Conservation (phyloP, 352 stramenopile genomes). For the Phytopythium boreale region DNA sequence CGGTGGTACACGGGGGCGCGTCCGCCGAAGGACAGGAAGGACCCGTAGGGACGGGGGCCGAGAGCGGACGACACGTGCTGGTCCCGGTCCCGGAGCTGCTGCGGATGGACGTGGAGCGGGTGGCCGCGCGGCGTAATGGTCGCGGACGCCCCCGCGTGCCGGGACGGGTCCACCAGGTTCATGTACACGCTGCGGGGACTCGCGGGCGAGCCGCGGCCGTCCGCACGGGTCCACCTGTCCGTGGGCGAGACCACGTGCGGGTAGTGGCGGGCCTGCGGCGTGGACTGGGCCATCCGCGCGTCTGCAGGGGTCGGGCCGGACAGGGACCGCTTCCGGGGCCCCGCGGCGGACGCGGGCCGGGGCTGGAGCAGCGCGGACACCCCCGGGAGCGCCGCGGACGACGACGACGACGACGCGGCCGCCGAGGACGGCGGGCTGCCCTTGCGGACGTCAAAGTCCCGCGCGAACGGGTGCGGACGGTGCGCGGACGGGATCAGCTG, state of each 20-base stretch:
- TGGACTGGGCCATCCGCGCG: too few relatives aligned
- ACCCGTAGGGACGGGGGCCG: neutral
- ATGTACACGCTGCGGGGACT: slow-evolving; percentile 6
- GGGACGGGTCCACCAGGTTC: neutral
- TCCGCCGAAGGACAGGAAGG: neutral
- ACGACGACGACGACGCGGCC: neutral
- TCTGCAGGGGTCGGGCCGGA: neutral
- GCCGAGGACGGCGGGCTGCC: neutral
- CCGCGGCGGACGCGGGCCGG: neutral
- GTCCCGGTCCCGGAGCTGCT: neutral
- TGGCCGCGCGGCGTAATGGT: slow-evolving; percentile 4
- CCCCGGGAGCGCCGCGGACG: neutral
- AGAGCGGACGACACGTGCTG: neutral
- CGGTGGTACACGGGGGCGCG: neutral
- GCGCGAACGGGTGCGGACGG: neutral
- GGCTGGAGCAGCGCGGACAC: slow-evolving; percentile 3
- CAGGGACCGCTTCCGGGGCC: neutral
- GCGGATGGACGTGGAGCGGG: neutral
- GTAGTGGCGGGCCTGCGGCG: too few relatives aligned
- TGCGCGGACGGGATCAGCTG: neutral
- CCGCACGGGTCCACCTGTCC: neutral
- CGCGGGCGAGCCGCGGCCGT: neutral
- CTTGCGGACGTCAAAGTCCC: neutral
- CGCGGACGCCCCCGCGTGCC: neutral
- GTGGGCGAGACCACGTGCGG: too few relatives aligned